Conservation (phyloP, 371 early-diverging fungal genomes). For the Smittium culicis region DNA sequence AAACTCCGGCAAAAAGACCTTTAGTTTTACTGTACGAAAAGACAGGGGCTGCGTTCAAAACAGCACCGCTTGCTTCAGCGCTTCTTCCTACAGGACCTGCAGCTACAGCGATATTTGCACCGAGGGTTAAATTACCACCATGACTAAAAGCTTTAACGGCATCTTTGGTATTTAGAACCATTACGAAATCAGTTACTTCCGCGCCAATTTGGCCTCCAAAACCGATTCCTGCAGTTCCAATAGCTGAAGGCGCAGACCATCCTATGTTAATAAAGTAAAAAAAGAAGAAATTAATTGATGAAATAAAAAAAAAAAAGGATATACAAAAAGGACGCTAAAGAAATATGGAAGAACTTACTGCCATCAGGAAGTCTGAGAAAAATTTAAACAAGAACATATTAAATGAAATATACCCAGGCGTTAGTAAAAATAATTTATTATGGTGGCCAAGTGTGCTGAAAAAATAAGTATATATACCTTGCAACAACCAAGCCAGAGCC, state of each 20-base stretch:
- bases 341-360: slow-evolving; percentile 15
- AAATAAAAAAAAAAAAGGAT: background rate
- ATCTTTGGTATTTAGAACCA: slow-evolving; percentile 71
- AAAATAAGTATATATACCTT: slow-evolving; percentile 17
- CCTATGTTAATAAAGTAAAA: slow-evolving; percentile 9
- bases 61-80: slow-evolving; percentile 73
- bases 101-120: slow-evolving; percentile 67
- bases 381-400: too few relatives aligned
- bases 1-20: slow-evolving; percentile 90
- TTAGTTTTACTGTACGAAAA: slow-evolving; percentile 85
- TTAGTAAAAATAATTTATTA: background rate
- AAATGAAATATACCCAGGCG: background rate
- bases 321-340: background rate
- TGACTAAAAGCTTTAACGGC: slow-evolving; percentile 85
- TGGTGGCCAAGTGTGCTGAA: background rate
- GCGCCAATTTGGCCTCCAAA: slow-evolving; percentile 92
- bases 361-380: slow-evolving; percentile 1
- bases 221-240: slow-evolving; percentile 66
- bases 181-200: slow-evolving; percentile 87
- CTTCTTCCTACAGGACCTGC: slow-evolving; percentile 88
- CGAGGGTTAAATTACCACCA: slow-evolving; percentile 84
- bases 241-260: slow-evolving; percentile 72
- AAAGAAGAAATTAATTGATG: background rate
- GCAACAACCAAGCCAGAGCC: slow-evolving; percentile 90
- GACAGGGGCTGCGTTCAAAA: slow-evolving; percentile 67